Conservation (phyloP, 208 protist species). For the Crithidia expoeki region DNA sequence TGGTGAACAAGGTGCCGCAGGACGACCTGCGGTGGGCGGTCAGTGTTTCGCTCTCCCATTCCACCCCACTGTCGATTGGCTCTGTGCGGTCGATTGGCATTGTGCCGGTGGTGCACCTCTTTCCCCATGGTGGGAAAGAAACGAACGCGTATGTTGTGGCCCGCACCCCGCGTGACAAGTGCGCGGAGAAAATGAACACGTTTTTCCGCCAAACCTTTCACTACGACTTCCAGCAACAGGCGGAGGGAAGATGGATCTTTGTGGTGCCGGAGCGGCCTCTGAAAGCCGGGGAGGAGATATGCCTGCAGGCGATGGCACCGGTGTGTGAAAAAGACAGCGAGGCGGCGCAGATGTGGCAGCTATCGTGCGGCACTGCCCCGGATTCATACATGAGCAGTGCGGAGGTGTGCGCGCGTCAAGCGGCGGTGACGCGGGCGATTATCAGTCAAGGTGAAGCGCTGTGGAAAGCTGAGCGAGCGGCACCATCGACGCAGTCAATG, state of each 20-base stretch:
- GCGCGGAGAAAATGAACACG: slow-evolving; percentile 47
- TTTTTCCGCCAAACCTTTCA: slow-evolving; percentile 62
- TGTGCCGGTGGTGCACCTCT: slow-evolving; percentile 85
- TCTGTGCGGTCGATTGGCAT: slow-evolving; percentile 78
- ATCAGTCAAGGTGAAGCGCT: slow-evolving; percentile 44
- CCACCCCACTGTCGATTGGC: slow-evolving; percentile 81
- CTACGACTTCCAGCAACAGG: slow-evolving; percentile 54
- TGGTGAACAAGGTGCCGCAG: slow-evolving; percentile 82
- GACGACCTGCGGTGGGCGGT: slow-evolving; percentile 88
- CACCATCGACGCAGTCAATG: not conserved
- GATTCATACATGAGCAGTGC: slow-evolving; percentile 64
- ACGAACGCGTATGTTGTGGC: slow-evolving; percentile 80
- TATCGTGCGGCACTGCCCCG: slow-evolving; percentile 78
- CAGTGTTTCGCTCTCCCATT: slow-evolving; percentile 83
- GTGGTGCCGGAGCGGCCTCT: slow-evolving; percentile 65
- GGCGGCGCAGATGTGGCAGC: slow-evolving; percentile 83
- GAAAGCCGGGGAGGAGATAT: slow-evolving; percentile 71
- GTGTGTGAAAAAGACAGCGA: slow-evolving; percentile 84
- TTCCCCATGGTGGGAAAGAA: slow-evolving; percentile 77
- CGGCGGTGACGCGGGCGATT: slow-evolving; percentile 50
- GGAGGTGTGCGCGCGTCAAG: slow-evolving; percentile 51
- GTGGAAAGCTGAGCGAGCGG: slow-evolving; percentile 20
- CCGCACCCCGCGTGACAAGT: slow-evolving; percentile 48
- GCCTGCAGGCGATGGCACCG: slow-evolving; percentile 86
- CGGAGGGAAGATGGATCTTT: slow-evolving; percentile 75